Conservation (phyloP, 352 stramenopile genomes). For the Phytophthora tentaculata region DNA sequence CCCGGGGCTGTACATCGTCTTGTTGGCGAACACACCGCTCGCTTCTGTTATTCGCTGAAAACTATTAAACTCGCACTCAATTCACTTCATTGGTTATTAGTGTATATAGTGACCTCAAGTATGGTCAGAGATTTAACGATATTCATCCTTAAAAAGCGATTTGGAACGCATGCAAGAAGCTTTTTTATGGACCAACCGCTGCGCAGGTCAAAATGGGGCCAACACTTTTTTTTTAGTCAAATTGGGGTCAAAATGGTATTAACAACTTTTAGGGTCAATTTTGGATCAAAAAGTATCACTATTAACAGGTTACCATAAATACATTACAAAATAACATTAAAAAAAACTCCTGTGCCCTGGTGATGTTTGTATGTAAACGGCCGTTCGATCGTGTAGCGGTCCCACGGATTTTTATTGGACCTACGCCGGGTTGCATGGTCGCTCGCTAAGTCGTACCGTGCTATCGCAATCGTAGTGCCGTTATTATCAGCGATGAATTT, state of each 20-base stretch:
- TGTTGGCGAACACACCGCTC: no score
- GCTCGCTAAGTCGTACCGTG: conserved; percentile 1
- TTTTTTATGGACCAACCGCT: conserved; percentile 3
- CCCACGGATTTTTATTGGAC: neutral
- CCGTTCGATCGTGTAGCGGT: neutral
- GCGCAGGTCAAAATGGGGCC: conserved; percentile 5
- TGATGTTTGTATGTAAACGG: neutral
- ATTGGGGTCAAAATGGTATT: neutral
- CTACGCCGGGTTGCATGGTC: neutral
- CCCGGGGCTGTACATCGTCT: no score
- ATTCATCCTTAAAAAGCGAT: no score
- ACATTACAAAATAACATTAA: no score
- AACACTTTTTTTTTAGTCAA: conserved; percentile 4
- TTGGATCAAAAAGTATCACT: neutral
- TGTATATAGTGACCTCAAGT: no score
- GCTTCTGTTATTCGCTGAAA: no score
- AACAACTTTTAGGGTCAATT: neutral
- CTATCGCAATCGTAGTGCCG: neutral
- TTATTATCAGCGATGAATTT: neutral
- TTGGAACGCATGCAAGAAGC: no score
- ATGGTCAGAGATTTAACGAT: no score
- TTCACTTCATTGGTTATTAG: no score
- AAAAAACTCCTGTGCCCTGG: neutral
- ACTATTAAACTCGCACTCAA: no score
- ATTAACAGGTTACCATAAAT: neutral